Conservation (phyloP, 2,329 filamentous ascomycete species). For the Talaromyces sp. region DNA sequence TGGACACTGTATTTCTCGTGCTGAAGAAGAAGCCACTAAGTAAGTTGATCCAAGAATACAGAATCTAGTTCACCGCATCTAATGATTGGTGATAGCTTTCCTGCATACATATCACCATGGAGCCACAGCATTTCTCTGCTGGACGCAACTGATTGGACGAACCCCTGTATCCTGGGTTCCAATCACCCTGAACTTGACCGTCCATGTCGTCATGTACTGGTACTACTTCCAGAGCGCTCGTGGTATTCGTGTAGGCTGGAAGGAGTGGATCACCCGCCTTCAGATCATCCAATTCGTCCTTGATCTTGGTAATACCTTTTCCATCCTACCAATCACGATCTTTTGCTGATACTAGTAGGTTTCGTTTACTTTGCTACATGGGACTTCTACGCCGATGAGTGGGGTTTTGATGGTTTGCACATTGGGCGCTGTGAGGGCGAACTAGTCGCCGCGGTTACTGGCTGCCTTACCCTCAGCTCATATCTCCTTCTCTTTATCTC, state of each 20-base stretch:
- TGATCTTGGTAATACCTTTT: constrained; percentile 67
- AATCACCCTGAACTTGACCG: constrained; percentile 80
- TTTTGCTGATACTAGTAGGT: constrained; percentile 46
- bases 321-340: no score
- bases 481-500: constrained; percentile 93
- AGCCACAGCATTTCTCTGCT: constrained; percentile 87
- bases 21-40: constrained; percentile 94
- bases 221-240: constrained; percentile 97
- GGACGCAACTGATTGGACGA: constrained; percentile 82
- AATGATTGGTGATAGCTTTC: constrained; percentile 55
- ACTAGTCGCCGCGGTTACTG: constrained; percentile 85
- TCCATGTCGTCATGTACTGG: constrained; percentile 98
- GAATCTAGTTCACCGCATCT: background rate
- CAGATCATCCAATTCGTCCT: constrained; percentile 94
- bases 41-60: background rate
- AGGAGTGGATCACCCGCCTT: constrained; percentile 93
- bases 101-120: constrained; percentile 96
- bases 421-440: constrained; percentile 79
- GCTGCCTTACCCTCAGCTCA: constrained; percentile 79
- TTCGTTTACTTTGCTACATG: constrained; percentile 95
- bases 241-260: constrained; percentile 92
- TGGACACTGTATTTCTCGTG: constrained; percentile 90
- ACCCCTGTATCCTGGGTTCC: constrained; percentile 88
- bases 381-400: constrained; percentile 87
- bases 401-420: constrained; percentile 69